Evolutionary conservation across 2,329 filamentous ascomycete genomes (phyloP).

Genomic region (Colletotrichum abscissum): DNA sequence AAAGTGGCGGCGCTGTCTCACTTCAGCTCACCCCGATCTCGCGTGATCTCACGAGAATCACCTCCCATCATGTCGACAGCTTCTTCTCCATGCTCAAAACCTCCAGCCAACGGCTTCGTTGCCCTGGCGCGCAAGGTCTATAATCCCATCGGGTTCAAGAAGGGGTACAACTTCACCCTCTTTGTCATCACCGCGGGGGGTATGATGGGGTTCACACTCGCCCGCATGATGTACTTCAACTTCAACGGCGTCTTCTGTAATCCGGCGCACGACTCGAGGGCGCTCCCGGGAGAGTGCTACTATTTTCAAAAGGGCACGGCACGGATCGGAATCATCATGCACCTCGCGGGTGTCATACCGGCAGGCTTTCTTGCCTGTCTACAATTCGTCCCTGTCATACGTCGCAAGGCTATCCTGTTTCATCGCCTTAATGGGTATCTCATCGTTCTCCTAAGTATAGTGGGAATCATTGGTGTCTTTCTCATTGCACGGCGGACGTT

Average conservation of each 20-base stretch:
- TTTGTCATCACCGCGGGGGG: constrained; percentile 61
- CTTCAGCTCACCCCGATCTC: not conserved
- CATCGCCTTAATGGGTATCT: constrained; percentile 72
- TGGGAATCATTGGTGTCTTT: constrained; percentile 60
- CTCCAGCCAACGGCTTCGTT: constrained; percentile 37
- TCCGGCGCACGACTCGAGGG: constrained; percentile 31
- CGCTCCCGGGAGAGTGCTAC: constrained; percentile 52
- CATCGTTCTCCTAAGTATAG: constrained; percentile 58
- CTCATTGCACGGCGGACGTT: constrained; percentile 64
- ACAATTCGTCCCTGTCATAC: constrained; percentile 61
- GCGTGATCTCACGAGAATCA: not conserved
- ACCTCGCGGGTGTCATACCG: constrained; percentile 58
- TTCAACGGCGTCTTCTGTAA: constrained; percentile 50
- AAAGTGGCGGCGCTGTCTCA: constrained; percentile 14
- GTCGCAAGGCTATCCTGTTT: constrained; percentile 60
- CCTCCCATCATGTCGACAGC: constrained; percentile 1
- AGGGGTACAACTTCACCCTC: constrained; percentile 67
- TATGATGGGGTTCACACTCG: constrained; percentile 59
- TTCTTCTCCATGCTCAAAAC: constrained; percentile 12
- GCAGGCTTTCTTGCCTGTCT: constrained; percentile 55
- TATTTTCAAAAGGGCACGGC: constrained; percentile 44
- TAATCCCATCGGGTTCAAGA: constrained; percentile 63
- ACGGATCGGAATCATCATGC: constrained; percentile 56
- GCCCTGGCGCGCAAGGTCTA: constrained; percentile 47
- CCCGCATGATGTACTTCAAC: constrained; percentile 60